Conservation (phyloP, 1,284 basidiomycete species). For the Cutaneotrichosporon sp. region DNA sequence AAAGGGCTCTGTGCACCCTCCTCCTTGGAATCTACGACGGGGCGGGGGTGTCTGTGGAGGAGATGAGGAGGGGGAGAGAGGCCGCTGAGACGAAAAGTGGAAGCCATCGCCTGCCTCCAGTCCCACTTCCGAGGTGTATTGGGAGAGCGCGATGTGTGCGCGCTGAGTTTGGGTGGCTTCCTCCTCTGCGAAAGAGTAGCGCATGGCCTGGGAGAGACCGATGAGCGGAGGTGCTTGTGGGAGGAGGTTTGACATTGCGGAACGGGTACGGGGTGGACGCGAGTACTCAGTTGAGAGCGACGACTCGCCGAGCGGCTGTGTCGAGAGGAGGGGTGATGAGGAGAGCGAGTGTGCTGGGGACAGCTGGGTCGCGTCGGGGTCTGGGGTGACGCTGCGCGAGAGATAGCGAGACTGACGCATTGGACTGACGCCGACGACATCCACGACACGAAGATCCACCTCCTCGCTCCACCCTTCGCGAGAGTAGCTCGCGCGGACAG, state of each 20-base stretch:
- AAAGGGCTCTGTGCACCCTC: constrained; percentile 29
- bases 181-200: constrained; percentile 12
- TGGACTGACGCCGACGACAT: constrained; percentile 29
- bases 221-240: constrained; percentile 23
- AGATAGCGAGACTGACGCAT: neutral
- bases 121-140: constrained; percentile 7
- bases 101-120: constrained; percentile 6
- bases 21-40: neutral
- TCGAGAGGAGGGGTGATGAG: constrained; percentile 15
- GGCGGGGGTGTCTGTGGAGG: neutral
- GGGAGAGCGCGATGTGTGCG: constrained; percentile 11
- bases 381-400: neutral
- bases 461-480: constrained; percentile 40
- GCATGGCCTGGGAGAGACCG: constrained; percentile 19
- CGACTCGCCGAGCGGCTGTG: constrained; percentile 46
- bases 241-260: constrained; percentile 11
- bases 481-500: constrained; percentile 33
- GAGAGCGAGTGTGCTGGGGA: constrained; percentile 6
- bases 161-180: constrained; percentile 13
- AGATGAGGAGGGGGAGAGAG: neutral
- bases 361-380: neutral
- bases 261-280: constrained; percentile 16
- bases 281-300: constrained; percentile 31
- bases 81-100: constrained; percentile 11
- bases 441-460: constrained; percentile 30